These are phyloP conservation scores for Dipteronia dyeriana DNA, from an alignment of 345 rosid species.

Conservation along the genomic window DNA sequence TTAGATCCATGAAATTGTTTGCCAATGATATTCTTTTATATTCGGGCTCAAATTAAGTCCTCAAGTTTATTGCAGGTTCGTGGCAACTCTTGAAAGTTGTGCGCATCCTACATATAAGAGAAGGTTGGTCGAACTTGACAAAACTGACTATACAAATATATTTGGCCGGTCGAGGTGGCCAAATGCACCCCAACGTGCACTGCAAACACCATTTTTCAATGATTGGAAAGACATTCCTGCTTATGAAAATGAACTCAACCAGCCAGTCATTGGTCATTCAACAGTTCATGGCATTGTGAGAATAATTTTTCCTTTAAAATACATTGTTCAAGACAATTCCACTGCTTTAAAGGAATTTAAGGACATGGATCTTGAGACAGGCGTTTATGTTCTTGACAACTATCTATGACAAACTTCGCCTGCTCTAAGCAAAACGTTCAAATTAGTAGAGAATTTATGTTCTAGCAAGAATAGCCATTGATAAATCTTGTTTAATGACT, in stretches of 20 bases:
- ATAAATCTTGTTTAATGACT: not conserved
- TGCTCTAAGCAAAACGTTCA: not conserved
- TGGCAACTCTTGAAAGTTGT: slow-evolving; percentile 81
- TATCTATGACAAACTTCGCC: too few species aligned
- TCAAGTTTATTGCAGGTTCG: slow-evolving; percentile 50
- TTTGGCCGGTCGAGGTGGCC: slow-evolving; percentile 94
- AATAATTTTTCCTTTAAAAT: not conserved
- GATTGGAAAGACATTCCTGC: slow-evolving; percentile 65
- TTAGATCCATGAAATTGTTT: not conserved
- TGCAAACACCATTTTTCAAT: slow-evolving; percentile 62
- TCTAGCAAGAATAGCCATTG: not conserved
- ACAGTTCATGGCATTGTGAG: slow-evolving; percentile 65
- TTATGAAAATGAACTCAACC: slow-evolving; percentile 58
- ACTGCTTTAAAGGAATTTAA: not conserved
- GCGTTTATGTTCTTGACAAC: not conserved
- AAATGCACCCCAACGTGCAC: slow-evolving; percentile 73
- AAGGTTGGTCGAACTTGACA: slow-evolving; percentile 61
- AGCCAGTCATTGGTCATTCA: slow-evolving; percentile 78
- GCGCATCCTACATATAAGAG: slow-evolving; percentile 82
- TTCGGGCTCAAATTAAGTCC: not conserved
- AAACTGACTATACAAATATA: slow-evolving; percentile 70
- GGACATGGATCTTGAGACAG: not conserved
- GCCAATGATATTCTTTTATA: not conserved
- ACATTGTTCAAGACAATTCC: not conserved
- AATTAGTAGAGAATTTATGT: not conserved